A percentile compares a stretch with the other conserved stretches of the same genome.
These are phyloP conservation scores for Plasmodium inui DNA, from an alignment of 169 alveolate genomes.

Conservation along the genomic window DNA sequence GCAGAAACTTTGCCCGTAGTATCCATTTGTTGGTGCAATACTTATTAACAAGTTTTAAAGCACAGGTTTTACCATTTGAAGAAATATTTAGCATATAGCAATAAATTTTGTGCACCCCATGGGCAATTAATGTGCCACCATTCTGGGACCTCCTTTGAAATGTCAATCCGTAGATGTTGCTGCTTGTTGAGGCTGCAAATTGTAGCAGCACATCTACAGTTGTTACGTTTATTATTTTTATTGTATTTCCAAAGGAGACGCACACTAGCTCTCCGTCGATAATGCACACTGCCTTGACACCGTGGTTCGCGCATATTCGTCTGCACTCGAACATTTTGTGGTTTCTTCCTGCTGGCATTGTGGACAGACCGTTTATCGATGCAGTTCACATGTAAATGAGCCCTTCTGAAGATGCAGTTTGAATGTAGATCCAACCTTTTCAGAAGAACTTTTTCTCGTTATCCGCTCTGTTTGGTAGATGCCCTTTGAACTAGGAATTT, in stretches of 20 bases:
- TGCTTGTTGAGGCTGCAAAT: constrained; percentile 42
- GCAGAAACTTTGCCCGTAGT: constrained; percentile 13
- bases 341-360: neutral
- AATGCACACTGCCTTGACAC: constrained; percentile 40
- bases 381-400: neutral
- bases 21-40: constrained; percentile 67
- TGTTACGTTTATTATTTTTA: constrained; percentile 52
- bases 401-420: neutral
- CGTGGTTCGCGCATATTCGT: constrained; percentile 60
- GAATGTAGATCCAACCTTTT: neutral
- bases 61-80: neutral
- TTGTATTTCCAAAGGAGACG: constrained; percentile 53
- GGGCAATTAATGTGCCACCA: constrained; percentile 44
- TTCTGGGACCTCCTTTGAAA: constrained; percentile 4
- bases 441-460: neutral
- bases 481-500: neutral
- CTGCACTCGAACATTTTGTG: constrained; percentile 4
- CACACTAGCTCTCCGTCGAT: constrained; percentile 9
- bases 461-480: neutral
- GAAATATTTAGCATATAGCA: neutral
- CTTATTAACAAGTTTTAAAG: constrained; percentile 8
- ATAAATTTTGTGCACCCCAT: constrained; percentile 72
- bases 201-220: constrained; percentile 33
- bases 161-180: constrained; percentile 52
- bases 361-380: neutral